Evolutionary conservation across 1,284 basidiomycete species (phyloP).

Genomic region (Irpex sp.): DNA sequence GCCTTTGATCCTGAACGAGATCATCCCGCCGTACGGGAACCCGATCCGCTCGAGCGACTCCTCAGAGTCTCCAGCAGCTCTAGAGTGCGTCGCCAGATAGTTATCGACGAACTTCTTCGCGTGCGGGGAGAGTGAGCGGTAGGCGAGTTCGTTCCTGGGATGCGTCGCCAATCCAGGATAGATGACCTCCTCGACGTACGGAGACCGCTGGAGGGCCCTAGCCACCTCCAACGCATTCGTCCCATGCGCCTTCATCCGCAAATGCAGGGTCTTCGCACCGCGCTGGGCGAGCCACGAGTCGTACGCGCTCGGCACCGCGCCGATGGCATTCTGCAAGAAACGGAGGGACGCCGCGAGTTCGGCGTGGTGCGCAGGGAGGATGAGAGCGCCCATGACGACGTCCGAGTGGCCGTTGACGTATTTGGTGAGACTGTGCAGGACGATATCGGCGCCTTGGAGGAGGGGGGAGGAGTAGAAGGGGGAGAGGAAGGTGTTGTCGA

Average conservation of each 20-base stretch:
- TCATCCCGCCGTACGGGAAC: constrained; percentile 87
- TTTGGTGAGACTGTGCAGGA: constrained; percentile 82
- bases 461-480: constrained; percentile 92
- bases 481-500: constrained; percentile 92
- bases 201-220: constrained; percentile 51
- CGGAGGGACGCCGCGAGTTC: constrained; percentile 54
- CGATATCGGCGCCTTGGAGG: constrained; percentile 80
- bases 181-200: constrained; percentile 72
- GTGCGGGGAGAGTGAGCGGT: constrained; percentile 62
- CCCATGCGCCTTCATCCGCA: constrained; percentile 88
- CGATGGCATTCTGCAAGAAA: constrained; percentile 92
- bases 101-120: constrained; percentile 64
- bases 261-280: constrained; percentile 86
- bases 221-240: constrained; percentile 81
- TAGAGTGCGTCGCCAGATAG: constrained; percentile 28
- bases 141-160: constrained; percentile 60
- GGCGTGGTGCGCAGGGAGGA: constrained; percentile 61
- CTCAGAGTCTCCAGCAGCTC: constrained; percentile 27
- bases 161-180: constrained; percentile 81
- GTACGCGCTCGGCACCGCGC: constrained; percentile 84
- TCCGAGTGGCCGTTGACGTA: constrained; percentile 95
- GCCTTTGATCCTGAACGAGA: constrained; percentile 68
- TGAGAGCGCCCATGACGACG: constrained; percentile 83
- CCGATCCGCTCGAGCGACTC: constrained; percentile 26
- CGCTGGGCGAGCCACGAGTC: constrained; percentile 93